Base-by-base conservation (phyloP, 2,329 filamentous ascomycete genomes). In the Xylaria arbuscula region DNA sequence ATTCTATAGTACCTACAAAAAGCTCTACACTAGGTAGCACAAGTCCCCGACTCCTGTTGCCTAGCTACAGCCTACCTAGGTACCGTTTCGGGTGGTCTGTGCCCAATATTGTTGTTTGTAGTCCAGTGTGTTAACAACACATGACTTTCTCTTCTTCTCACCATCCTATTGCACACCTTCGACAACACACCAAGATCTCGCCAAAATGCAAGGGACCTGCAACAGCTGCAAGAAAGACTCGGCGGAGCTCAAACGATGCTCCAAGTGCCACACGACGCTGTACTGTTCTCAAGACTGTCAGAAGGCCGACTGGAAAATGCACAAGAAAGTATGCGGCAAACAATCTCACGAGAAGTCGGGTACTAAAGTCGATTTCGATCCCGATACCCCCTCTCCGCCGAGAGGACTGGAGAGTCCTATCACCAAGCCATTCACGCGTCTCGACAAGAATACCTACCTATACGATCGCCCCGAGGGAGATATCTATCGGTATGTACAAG, bases 251-350 rank as follows among this genome's bases (percentile, higher is more conserved):
- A 73, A 72, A 40, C 64, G 28, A 55, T 73, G 72, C 54, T 57
- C 67, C 48, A 72, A 71, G 54, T 73, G 72, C 51, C 42, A 17
- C 2, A 57, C 61, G 5, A 69, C 70, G 32, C 50, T 48, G 22
- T 73, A 73, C 66, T 73, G 71, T 34, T 72, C 67, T 36, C 59
- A 62, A 28, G 66, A 72, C 28, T 73, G 72, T 50, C 72, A 73
- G 38, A 72, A 69, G 53, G 58, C 65, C 22, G 71, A 73, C 42
- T 73, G 72, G 72, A 71, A 73, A 34, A 24, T 36, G 13, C 72
- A 74, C 58, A 72, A 70, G 62, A 72, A 73, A 54, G 51, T 59
- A 2, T 74, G 72, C 58, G 47, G 45, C 53, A 69, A 66, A 53
- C 63, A 61, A 40, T 34, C 62, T 17, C 28, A 62, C n/a, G 62